Evolutionary conservation across 2,329 filamentous ascomycete species (phyloP), one percentile per base, ranked within the genome.

Genomic region (Calonectria ilicicola): DNA sequence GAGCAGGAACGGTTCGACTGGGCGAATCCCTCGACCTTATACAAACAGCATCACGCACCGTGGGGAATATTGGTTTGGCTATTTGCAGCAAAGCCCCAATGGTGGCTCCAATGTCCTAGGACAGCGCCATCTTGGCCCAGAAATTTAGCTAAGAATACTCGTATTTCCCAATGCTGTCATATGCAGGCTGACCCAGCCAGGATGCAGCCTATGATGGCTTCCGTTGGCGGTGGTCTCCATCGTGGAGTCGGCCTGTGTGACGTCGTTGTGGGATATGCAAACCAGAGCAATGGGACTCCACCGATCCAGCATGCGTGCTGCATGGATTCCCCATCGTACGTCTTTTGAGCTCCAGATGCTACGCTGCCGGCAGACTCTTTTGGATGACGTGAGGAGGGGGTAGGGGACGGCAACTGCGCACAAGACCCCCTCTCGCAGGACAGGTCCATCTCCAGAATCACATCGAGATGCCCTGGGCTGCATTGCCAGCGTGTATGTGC

Each of bases 161-260:
- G 64, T 66, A 66, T 66, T 40, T 40, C 64, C 64, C 5, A 21
- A 66, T 56, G 47, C 23, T 66, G 64, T 56, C 47, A 56, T 56
- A 51, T 66, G 64, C 64, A 66, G 64, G 47, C 64, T 66, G 64
- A 66, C 64, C 64, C 53, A 32, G 44, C 49, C 64, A 66, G 32
- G 46, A 19, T 66, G 47, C 35, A 40, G 47, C 64, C 64, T 44
- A 46, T 32, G 23, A 29, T 26, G 46, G 60, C 60, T 64, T 38
- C 21, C n/a, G 15, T 19, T n/a, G 40, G 17, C 38, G 38, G 40
- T 42, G n/a, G n/a, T 47, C 32, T 35, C 32, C 44, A 47, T 9
- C 21, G 44, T 9, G 44, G n/a, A 21, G 44, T 47, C 44, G 44
- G n/a, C 19, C 5, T n/a, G 7, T 51, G 47, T 65, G 27, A 49